Evolutionary conservation across 495 filamentous ascomycete species (phyloP).

Genomic region (Immersiella caudata): DNA sequence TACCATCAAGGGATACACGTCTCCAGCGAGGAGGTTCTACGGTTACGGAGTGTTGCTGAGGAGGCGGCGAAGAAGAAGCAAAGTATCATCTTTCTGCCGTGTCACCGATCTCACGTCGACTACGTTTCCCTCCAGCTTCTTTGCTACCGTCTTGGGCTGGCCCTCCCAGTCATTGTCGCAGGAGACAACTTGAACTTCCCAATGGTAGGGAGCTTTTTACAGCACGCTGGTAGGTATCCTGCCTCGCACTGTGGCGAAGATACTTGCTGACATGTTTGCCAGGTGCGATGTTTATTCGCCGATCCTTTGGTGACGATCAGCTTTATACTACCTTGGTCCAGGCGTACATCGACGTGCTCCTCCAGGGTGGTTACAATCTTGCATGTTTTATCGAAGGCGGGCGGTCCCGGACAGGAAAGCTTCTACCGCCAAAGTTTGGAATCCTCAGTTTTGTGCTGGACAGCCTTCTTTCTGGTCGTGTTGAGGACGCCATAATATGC

Average conservation of each 20-base stretch:
- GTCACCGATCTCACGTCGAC: slow-evolving; percentile 92
- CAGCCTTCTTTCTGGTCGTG: slow-evolving; percentile 82
- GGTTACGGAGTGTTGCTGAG: slow-evolving; percentile 77
- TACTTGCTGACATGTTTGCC: slow-evolving; percentile 6
- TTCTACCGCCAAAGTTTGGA: slow-evolving; percentile 93
- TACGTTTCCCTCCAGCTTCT: slow-evolving; percentile 93
- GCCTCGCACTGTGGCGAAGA: neutral
- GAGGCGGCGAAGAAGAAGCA: slow-evolving; percentile 84
- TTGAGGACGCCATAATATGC: slow-evolving; percentile 87
- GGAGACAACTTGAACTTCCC: slow-evolving; percentile 97
- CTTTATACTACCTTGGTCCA: slow-evolving; percentile 91
- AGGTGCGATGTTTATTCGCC: slow-evolving; percentile 95
- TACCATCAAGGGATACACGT: slow-evolving; percentile 99
- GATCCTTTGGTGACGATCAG: slow-evolving; percentile 89
- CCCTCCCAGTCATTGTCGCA: slow-evolving; percentile 88
- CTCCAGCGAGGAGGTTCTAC: slow-evolving; percentile 87
- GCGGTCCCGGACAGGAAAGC: slow-evolving; percentile 88
- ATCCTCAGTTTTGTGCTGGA: slow-evolving; percentile 92
- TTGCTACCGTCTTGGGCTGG: slow-evolving; percentile 89
- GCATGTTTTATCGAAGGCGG: slow-evolving; percentile 98
- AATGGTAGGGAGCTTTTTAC: slow-evolving; percentile 82
- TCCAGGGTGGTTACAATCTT: slow-evolving; percentile 89
- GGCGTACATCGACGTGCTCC: slow-evolving; percentile 89
- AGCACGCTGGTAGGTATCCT: slow-evolving; percentile 72
- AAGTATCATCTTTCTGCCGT: slow-evolving; percentile 93